phyloP scores from a whole-genome alignment of 495 filamentous ascomycete species.

The Amphirosellinia nigrospora region DNA sequence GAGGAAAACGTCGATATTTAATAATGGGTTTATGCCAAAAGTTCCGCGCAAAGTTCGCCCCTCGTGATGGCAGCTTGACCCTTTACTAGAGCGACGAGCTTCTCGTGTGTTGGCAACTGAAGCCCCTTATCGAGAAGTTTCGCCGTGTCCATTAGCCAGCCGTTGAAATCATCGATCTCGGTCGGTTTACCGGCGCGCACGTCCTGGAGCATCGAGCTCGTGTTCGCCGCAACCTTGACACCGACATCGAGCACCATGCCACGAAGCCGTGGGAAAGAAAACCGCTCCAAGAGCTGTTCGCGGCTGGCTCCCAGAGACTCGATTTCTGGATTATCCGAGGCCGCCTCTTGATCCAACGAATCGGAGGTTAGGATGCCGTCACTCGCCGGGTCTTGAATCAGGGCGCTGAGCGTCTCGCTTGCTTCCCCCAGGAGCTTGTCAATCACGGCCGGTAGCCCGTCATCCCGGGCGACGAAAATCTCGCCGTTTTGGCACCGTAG shows the following conservation, averaged over 20 bases:
- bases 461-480: slow-evolving; percentile 64
- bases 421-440: slow-evolving; percentile 68
- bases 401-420: slow-evolving; percentile 62
- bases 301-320: slow-evolving; percentile 61
- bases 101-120: slow-evolving; percentile 38
- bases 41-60: slow-evolving; percentile 26
- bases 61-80: slow-evolving; percentile 27
- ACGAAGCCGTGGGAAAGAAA: slow-evolving; percentile 33
- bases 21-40: slow-evolving; percentile 14
- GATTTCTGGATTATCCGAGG: slow-evolving; percentile 42
- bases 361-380: slow-evolving; percentile 31
- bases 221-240: slow-evolving; percentile 68
- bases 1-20: background rate
- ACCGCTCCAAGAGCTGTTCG: slow-evolving; percentile 51
- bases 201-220: slow-evolving; percentile 84
- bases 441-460: slow-evolving; percentile 58
- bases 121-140: slow-evolving; percentile 29
- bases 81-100: slow-evolving; percentile 39
- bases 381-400: slow-evolving; percentile 36
- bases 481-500: slow-evolving; percentile 75
- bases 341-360: background rate
- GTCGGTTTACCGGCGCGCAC: slow-evolving; percentile 65
- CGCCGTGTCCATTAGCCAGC: slow-evolving; percentile 67
- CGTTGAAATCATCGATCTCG: slow-evolving; percentile 86
- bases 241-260: slow-evolving; percentile 51